Evolutionary conservation across 2,329 filamentous ascomycete species (phyloP).

Genomic region (Pezicula radicicola): DNA sequence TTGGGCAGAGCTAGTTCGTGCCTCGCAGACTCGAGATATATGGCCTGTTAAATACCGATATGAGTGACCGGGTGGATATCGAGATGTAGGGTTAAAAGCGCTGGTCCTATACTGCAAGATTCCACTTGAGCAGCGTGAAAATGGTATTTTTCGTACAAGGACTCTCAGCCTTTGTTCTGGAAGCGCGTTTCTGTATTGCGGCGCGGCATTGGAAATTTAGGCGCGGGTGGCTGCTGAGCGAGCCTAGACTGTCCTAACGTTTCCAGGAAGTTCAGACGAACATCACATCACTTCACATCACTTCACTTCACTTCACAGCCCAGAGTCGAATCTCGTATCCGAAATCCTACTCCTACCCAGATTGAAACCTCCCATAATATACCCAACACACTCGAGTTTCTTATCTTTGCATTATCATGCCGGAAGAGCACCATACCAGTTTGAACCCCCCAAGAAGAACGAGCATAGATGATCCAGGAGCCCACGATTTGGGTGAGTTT

Average conservation of each 20-base stretch:
- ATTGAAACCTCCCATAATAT: slow-evolving; percentile 7
- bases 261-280: not conserved
- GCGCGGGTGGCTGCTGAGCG: not conserved
- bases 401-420: slow-evolving; percentile 12
- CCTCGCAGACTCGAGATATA: not conserved
- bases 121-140: too few species aligned
- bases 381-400: slow-evolving; percentile 1
- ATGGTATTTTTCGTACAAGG: too few species aligned
- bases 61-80: too few species aligned
- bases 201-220: not conserved
- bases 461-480: slow-evolving; percentile 52
- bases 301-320: not conserved
- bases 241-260: not conserved
- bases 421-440: slow-evolving; percentile 31
- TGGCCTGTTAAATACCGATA: too few species aligned
- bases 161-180: too few species aligned
- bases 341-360: not conserved
- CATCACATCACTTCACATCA: not conserved
- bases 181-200: too few species aligned
- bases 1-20: not conserved
- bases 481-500: slow-evolving; percentile 54
- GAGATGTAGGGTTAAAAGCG: too few species aligned
- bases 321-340: not conserved
- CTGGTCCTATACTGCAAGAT: too few species aligned
- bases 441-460: slow-evolving; percentile 38